These are phyloP conservation scores for Agarophyton chilense DNA, from an alignment of 23 red algal species.

Conservation along the genomic window DNA sequence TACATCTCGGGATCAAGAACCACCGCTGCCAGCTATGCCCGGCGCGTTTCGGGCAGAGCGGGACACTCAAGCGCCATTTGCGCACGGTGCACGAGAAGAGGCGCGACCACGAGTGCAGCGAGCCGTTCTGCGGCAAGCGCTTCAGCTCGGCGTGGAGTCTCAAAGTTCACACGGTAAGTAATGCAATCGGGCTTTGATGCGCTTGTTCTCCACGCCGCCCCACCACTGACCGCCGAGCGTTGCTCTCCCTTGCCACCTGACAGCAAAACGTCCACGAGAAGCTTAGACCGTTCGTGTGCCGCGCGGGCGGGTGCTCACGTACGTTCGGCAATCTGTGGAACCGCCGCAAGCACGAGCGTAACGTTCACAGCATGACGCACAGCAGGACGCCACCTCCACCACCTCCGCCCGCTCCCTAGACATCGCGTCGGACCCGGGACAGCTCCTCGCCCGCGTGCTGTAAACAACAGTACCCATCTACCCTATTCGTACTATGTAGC, in stretches of 20 bases:
- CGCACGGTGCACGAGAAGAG: constrained; percentile 43
- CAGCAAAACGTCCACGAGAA: constrained; percentile 61
- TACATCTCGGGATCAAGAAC: constrained; percentile 26
- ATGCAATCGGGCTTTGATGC: too few relatives aligned
- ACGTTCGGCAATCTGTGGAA: constrained; percentile 50
- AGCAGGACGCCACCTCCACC: too few relatives aligned
- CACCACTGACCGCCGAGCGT: neutral
- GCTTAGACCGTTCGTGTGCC: constrained; percentile 18
- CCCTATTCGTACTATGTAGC: too few relatives aligned
- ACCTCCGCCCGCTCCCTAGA: too few relatives aligned
- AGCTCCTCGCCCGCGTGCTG: too few relatives aligned
- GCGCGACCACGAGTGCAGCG: constrained; percentile 29
- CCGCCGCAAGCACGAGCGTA: constrained; percentile 35
- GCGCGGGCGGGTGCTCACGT: neutral
- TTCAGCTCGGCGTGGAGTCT: constrained; percentile 43
- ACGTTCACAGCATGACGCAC: constrained; percentile 2
- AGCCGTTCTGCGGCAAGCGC: constrained; percentile 38
- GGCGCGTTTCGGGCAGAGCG: constrained; percentile 37
- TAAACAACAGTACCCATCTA: too few relatives aligned
- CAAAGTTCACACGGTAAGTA: constrained; percentile 36
- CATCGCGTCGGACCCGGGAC: too few relatives aligned
- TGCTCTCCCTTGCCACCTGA: too few relatives aligned
- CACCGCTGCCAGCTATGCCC: constrained; percentile 28
- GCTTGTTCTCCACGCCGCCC: neutral
- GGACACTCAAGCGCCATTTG: constrained; percentile 28